Evolutionary conservation across 306 rosid genomes (phyloP), one percentile per base, ranked within the genome.

Genomic region (Rubus parviflorus): DNA sequence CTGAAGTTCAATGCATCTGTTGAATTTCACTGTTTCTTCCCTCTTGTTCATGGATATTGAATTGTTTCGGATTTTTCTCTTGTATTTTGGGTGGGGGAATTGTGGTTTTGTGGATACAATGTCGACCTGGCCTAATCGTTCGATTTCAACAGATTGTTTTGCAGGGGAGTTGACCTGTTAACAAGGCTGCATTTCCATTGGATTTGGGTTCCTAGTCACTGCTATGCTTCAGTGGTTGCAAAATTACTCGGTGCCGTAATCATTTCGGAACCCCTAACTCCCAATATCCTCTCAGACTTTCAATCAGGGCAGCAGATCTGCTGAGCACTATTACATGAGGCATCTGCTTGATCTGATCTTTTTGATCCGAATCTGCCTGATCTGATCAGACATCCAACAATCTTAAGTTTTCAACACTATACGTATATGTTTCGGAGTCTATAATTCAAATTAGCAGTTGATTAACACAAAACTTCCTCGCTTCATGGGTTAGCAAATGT

Each of bases 141-240:
- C 46, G 13, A 43, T 74, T 23, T 58, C 19, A 57, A 74, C 77
- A 43, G 68, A 74, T 58, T 58, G 68, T 57, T 58, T 58, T 74
- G 77, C 77, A 57, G 68, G 57, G 25, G 23, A 56, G 4, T 41
- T 41, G 66, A 58, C 23, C 43, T 22, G 12, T 25, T 74, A 42
- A 22, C 68, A 45, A 57, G 68, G 56, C 68, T 58, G 54, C 43
- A 42, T 43, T 61, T 14, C 54, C 5, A 0, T 22, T 23, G 66
- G 53, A 72, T 52, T 4, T 72, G 65, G 41, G 49, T 52, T 73
- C 60, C 37, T 10, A 49, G 1, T 38, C 37, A 37, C 64, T 11
- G 47, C 76, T 4, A 15, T 73, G 38, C 56, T 43, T 9, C 43
- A 42, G 25, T 17, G 67, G 41, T 56, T 41, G 25, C 22, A 16